Percentiles rank a stretch among this genome's conserved stretches.
These are phyloP conservation scores for Cryphonectria parasitica DNA, from an alignment of 2,329 filamentous ascomycete species.

Conservation along the genomic window DNA sequence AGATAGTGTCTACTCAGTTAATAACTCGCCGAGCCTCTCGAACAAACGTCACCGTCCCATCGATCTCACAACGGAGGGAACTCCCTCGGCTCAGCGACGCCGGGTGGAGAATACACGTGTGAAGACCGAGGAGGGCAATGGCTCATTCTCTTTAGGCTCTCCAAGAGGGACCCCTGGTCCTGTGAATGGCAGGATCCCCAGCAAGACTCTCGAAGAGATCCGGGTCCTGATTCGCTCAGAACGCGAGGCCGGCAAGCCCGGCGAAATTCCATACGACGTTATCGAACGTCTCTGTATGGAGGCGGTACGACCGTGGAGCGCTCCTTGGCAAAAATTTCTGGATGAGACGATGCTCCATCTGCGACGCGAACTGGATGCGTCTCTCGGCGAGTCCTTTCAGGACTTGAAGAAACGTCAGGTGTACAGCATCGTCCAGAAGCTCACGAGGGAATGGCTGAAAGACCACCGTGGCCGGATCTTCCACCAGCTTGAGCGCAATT, in stretches of 20 bases:
- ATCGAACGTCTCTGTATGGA: slow-evolving; percentile 61
- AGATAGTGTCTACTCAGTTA: slow-evolving; percentile 43
- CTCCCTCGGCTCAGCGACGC: slow-evolving; percentile 25
- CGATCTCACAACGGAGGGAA: slow-evolving; percentile 23
- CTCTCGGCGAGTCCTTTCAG: slow-evolving; percentile 53
- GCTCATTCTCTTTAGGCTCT: slow-evolving; percentile 4
- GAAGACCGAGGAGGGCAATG: slow-evolving; percentile 34
- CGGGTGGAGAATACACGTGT: slow-evolving; percentile 28
- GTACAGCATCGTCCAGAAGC: slow-evolving; percentile 50
- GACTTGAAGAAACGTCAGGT: slow-evolving; percentile 52
- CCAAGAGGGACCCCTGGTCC: slow-evolving; percentile 20
- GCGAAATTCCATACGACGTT: slow-evolving; percentile 62
- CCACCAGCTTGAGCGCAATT: slow-evolving; percentile 48
- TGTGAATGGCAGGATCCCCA: slow-evolving; percentile 19
- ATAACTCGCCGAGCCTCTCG: slow-evolving; percentile 28
- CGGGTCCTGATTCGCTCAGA: slow-evolving; percentile 58
- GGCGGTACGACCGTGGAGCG: slow-evolving; percentile 62
- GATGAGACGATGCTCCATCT: slow-evolving; percentile 53
- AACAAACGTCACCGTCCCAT: slow-evolving; percentile 22
- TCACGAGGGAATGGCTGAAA: slow-evolving; percentile 50
- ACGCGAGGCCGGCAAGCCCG: slow-evolving; percentile 60
- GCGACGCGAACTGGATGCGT: slow-evolving; percentile 48
- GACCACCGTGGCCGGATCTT: slow-evolving; percentile 43
- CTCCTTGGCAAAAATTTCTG: slow-evolving; percentile 55
- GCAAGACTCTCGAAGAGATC: slow-evolving; percentile 55